These are phyloP conservation scores for Pichia sp. DNA, from an alignment of 1,139 yeast genomes.

Conservation along the genomic window DNA sequence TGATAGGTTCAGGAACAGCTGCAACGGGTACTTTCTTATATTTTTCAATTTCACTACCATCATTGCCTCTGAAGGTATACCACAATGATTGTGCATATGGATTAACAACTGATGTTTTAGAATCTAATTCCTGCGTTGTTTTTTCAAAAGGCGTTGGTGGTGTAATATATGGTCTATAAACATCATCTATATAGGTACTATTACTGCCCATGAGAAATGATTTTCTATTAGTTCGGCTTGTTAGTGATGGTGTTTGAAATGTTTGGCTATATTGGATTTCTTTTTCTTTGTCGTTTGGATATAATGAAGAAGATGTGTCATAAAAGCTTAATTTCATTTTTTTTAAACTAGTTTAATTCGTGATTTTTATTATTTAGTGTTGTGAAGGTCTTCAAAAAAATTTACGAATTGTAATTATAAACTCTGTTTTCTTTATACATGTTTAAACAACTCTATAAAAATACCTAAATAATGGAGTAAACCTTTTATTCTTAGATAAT, in stretches of 20 bases:
- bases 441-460: too few relatives aligned
- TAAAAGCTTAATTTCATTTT: not conserved
- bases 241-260: not conserved
- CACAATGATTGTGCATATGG: conserved; percentile 29
- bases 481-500: too few relatives aligned
- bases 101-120: conserved; percentile 9
- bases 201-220: not conserved
- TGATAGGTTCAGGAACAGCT: not conserved
- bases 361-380: too few relatives aligned
- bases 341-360: too few relatives aligned
- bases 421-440: too few relatives aligned
- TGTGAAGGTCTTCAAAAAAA: too few relatives aligned
- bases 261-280: not conserved
- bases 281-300: conserved; percentile 8
- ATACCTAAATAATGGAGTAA: too few relatives aligned
- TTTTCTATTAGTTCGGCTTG: not conserved
- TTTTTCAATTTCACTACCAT: conserved; percentile 25
- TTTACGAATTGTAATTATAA: too few relatives aligned
- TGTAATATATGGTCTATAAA: conserved; percentile 15
- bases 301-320: conserved; percentile 19
- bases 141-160: conserved; percentile 17
- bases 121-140: conserved; percentile 1
- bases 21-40: conserved; percentile 13
- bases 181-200: conserved; percentile 11
- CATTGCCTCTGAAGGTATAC: conserved; percentile 24